Evolutionary conservation across 1,284 basidiomycete species (phyloP), one percentile per base, ranked within the genome.

Genomic region (Pascua sp.): DNA sequence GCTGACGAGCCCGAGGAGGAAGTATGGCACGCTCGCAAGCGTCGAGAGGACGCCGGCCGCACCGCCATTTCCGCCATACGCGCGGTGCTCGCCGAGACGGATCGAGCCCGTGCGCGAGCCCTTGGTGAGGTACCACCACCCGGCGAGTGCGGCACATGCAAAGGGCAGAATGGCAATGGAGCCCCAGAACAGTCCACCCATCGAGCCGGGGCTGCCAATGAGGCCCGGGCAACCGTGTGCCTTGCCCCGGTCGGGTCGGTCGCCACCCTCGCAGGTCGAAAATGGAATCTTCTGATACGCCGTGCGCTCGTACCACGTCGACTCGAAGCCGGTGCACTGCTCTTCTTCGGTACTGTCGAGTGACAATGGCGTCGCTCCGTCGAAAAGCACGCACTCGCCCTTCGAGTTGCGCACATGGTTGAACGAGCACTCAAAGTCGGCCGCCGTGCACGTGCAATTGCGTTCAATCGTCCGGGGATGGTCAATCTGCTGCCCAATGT

Each of bases 351-450:
- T 88, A 82, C 57, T 81, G 63, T 5, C 65, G 18, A 66, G 39
- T 5, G 84, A 77, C 8, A 88, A 80, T 0, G 90, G 81, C 8
- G 77, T 74, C 0, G 85, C 87, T 13, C 88, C 90, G 3, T 83
- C 75, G 1, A 85, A 84, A 15, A 91, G 83, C 0, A 89, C 87
- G 68, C 93, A 96, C 45, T 87, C 78, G 54, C 85, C 88, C 5
- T 80, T 78, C 0, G 72, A 74, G 63, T 92, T 82, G 61, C 86
- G 86, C 57, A 83, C 80, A 69, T 92, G 80, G 74, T 96, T 96
- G 81, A 92, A 97, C 80, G 96, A 93, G 69, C 93, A 97, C 79
- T 97, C 93, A 74, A 96, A 97, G 78, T 97, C 93, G 0, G 81
- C 79, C 11, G 76, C 67, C 0, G 79, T 78, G 67, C 93, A 97